phyloP scores from a whole-genome alignment of 768 basidiomycete species.

The Amyloporia xantha region DNA sequence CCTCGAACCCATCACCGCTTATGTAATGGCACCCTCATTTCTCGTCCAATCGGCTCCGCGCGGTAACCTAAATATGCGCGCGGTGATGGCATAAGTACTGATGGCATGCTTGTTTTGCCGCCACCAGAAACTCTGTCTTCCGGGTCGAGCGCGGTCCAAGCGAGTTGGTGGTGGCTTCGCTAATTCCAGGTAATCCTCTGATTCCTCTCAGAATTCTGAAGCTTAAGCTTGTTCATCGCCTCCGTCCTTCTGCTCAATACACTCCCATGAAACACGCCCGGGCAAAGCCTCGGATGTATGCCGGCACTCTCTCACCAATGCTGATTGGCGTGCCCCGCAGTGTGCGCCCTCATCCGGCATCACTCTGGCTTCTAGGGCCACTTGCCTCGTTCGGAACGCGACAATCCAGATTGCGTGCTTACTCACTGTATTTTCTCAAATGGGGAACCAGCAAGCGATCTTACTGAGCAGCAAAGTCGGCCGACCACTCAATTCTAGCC shows the following conservation, averaged over 20 bases:
- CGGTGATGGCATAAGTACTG: neutral
- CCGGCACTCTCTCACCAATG: neutral
- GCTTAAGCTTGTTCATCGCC: neutral
- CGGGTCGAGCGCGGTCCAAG: neutral
- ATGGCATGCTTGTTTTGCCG: neutral
- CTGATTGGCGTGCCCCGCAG: neutral
- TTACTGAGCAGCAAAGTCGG: neutral
- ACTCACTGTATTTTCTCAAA: neutral
- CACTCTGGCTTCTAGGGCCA: neutral
- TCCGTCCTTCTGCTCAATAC: neutral
- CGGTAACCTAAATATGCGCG: neutral
- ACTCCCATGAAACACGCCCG: neutral
- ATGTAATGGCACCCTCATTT: neutral
- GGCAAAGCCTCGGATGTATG: neutral
- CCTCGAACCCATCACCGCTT: constrained; percentile 1
- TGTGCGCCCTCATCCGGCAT: neutral
- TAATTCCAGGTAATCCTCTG: neutral
- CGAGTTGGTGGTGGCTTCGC: no score
- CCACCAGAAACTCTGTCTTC: neutral
- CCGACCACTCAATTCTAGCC: neutral
- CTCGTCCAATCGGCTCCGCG: neutral
- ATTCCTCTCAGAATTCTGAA: neutral
- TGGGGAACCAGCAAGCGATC: neutral
- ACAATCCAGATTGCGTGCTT: neutral
- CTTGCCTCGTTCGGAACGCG: neutral